Evolutionary conservation across 306 rosid species (phyloP).

Genomic region (Prinsepia uniflora): DNA sequence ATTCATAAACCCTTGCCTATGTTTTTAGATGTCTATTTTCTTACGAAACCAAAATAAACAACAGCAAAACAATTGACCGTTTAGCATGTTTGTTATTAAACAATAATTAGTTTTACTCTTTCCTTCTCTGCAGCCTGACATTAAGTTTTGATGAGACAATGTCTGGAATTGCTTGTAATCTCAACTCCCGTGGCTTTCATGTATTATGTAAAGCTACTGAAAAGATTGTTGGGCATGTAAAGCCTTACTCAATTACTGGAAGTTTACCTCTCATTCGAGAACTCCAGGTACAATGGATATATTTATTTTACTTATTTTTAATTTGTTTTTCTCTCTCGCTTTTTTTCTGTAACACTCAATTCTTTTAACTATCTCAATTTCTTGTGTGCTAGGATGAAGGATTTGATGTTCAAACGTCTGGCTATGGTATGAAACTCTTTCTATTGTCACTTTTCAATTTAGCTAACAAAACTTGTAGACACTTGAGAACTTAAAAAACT

Average conservation of each 20-base stretch:
- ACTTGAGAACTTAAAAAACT: not conserved
- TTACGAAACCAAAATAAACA: no score
- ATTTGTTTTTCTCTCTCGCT: not conserved
- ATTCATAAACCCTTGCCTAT: not conserved
- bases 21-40: not conserved
- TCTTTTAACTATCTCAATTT: slow-evolving; percentile 8
- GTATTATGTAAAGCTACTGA: slow-evolving; percentile 92
- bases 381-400: slow-evolving; percentile 65
- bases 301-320: not conserved
- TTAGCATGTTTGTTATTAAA: not conserved
- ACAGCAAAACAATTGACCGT: not conserved
- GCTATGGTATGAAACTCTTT: slow-evolving; percentile 62
- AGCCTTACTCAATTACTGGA: slow-evolving; percentile 92
- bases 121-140: slow-evolving; percentile 51
- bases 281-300: slow-evolving; percentile 54
- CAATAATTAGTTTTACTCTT: not conserved
- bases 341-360: not conserved
- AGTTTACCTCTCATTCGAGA: slow-evolving; percentile 87
- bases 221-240: slow-evolving; percentile 81
- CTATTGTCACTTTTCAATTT: not conserved
- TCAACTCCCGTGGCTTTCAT: slow-evolving; percentile 72
- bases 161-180: slow-evolving; percentile 89
- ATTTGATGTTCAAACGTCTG: slow-evolving; percentile 84
- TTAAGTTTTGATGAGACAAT: slow-evolving; percentile 58
- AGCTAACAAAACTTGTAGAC: not conserved